phyloP scores from a whole-genome alignment of 495 filamentous ascomycete genomes.

The Trypethelium eluteriae region DNA sequence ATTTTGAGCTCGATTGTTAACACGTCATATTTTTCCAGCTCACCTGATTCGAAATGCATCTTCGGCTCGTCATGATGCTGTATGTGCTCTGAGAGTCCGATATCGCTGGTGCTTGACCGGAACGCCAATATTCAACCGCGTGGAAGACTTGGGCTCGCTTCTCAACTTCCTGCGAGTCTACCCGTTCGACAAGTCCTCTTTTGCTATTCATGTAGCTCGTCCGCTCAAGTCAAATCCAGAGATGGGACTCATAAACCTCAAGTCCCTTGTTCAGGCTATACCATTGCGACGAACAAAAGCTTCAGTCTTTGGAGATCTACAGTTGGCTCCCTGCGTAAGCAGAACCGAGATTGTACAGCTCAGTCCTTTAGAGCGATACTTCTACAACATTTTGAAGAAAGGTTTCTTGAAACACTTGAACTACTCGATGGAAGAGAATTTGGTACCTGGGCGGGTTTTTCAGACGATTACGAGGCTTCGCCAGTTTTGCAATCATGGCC shows the following conservation, averaged over 20 bases:
- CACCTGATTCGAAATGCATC: slow-evolving; percentile 71
- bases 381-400: neutral
- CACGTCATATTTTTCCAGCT: no score
- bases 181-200: slow-evolving; percentile 35
- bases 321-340: slow-evolving; percentile 28
- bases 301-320: slow-evolving; percentile 29
- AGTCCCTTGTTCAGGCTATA: slow-evolving; percentile 32
- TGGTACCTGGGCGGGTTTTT: neutral
- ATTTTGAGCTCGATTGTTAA: no score
- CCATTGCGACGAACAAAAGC: slow-evolving; percentile 36
- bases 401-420: neutral
- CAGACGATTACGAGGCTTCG: neutral
- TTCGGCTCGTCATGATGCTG: slow-evolving; percentile 78
- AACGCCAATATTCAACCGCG: slow-evolving; percentile 41
- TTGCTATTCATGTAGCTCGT: slow-evolving; percentile 31
- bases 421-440: neutral
- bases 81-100: slow-evolving; percentile 66
- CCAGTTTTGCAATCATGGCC: slow-evolving; percentile 2
- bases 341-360: slow-evolving; percentile 31
- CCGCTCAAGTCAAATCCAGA: slow-evolving; percentile 33
- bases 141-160: slow-evolving; percentile 35
- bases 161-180: slow-evolving; percentile 37
- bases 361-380: slow-evolving; percentile 13
- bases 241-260: slow-evolving; percentile 33
- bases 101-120: slow-evolving; percentile 41